Conservation (phyloP, 257 asterid species). For the Ophiorrhiza pumila region DNA sequence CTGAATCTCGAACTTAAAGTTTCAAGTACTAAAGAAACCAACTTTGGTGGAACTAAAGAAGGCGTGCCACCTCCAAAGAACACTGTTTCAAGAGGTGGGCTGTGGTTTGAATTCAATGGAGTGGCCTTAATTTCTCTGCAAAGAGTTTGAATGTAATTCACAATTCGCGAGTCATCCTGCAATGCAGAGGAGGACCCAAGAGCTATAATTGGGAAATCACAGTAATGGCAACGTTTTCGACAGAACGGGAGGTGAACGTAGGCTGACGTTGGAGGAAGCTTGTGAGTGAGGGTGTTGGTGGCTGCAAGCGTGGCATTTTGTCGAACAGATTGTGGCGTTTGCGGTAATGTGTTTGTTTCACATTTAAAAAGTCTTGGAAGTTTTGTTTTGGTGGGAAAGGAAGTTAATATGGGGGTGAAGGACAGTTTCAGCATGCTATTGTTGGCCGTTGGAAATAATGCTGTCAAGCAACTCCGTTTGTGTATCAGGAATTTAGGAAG, state of each 20-base stretch:
- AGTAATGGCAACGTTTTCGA: slow-evolving; percentile 93
- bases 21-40: slow-evolving; percentile 57
- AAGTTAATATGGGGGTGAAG: slow-evolving; percentile 32
- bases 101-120: slow-evolving; percentile 20
- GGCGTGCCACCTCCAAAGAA: slow-evolving; percentile 97
- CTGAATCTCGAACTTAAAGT: slow-evolving; percentile 59
- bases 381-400: slow-evolving; percentile 34
- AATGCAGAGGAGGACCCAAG: slow-evolving; percentile 55
- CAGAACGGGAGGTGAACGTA: slow-evolving; percentile 97
- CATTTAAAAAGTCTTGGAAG: not conserved
- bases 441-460: not conserved
- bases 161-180: slow-evolving; percentile 59
- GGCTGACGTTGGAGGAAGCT: slow-evolving; percentile 76
- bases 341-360: slow-evolving; percentile 11
- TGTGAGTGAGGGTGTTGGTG: slow-evolving; percentile 28
- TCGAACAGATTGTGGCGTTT: slow-evolving; percentile 59
- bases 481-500: not conserved
- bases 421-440: slow-evolving; percentile 46
- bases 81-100: slow-evolving; percentile 78
- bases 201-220: slow-evolving; percentile 92
- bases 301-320: slow-evolving; percentile 49
- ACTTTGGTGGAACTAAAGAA: slow-evolving; percentile 77
- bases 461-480: not conserved
- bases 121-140: slow-evolving; percentile 75
- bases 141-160: slow-evolving; percentile 56